Evolutionary conservation across 306 rosid genomes (phyloP), one percentile per base, ranked within the genome.

Genomic region (Vigna angularis): DNA sequence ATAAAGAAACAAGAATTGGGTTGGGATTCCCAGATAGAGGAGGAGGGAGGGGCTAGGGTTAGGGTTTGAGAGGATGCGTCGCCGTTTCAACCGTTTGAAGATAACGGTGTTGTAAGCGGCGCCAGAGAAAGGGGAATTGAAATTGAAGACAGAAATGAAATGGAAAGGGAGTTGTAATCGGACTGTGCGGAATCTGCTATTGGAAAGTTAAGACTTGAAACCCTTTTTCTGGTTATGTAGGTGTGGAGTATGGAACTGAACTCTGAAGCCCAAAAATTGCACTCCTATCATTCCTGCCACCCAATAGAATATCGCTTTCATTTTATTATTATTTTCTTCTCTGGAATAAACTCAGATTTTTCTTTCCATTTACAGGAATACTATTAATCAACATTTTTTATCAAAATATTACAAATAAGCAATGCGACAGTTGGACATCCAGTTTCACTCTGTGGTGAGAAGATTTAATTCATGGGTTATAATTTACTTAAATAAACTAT

Each of bases 31-130:
- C 13, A 3, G 47, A 40, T 42, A 9, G 28, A 57, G 16, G 52
- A 2, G 3, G 38, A 3, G 12, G 20, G 0, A 2, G 51, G 1
- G 20, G 32, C 55, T 79, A 79, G 84, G 84, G 78, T 83, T 77
- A 14, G 34, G 20, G 72, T 70, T 73, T 42, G 64, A 48, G 81
- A 49, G 24, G 55, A 65, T 51, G 51, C 6, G 63, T 59, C 57
- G 63, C 42, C 73, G 74, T 75, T 62, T 62, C 56, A 16, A 38
- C 42, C 69, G 74, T 75, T 62, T 62, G 48, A 16, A 38, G 58
- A 12, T 45, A 45, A 45, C 50, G 50, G 50, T 3, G 22, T 44
- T n/a, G 53, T 53, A 74, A 47, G 26, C 77, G 56, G 55, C 78
- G 55, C 52, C 74, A 65, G 24, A 50, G 62, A 75, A 50, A 75